These are phyloP conservation scores for Barbatosphaeria neglecta DNA, from an alignment of 495 filamentous ascomycete species.

Conservation along the genomic window DNA sequence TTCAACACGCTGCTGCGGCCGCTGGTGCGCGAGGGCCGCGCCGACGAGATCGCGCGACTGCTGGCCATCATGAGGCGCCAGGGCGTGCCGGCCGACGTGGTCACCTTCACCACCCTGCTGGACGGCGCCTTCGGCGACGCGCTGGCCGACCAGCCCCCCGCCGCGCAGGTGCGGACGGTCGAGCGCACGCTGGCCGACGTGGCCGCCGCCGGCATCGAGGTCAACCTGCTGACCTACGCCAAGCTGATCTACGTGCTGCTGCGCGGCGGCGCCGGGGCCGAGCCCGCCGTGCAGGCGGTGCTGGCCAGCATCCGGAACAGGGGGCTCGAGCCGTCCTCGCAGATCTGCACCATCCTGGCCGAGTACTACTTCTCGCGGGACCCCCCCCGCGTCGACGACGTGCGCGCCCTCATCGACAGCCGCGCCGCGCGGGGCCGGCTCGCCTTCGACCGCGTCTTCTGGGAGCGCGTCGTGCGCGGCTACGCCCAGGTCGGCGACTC, in stretches of 20 bases:
- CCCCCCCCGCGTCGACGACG: slow-evolving; percentile 46
- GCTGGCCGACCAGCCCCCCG: slow-evolving; percentile 4
- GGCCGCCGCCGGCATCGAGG: slow-evolving; percentile 36
- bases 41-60: slow-evolving; percentile 22
- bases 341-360: slow-evolving; percentile 62
- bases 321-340: slow-evolving; percentile 38
- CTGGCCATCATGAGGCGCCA: slow-evolving; percentile 27
- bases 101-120: slow-evolving; percentile 32
- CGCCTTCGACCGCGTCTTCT: slow-evolving; percentile 48
- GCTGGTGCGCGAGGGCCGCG: slow-evolving; percentile 33
- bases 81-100: slow-evolving; percentile 21
- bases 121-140: slow-evolving; percentile 21
- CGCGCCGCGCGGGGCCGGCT: slow-evolving; percentile 22
- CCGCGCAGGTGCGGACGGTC: slow-evolving; percentile 20
- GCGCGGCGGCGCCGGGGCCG: slow-evolving; percentile 22
- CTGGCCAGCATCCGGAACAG: slow-evolving; percentile 45
- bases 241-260: slow-evolving; percentile 54
- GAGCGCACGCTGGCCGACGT: slow-evolving; percentile 38
- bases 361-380: slow-evolving; percentile 48
- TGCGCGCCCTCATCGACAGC: slow-evolving; percentile 40
- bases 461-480: slow-evolving; percentile 54
- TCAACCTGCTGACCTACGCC: slow-evolving; percentile 47
- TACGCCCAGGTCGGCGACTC: slow-evolving; percentile 42
- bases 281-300: slow-evolving; percentile 42
- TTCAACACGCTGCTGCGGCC: slow-evolving; percentile 57